A percentile compares a stretch with the other conserved stretches of the same genome.
Conservation (phyloP, 2,329 filamentous ascomycete genomes). For the Bertia moriformis region DNA sequence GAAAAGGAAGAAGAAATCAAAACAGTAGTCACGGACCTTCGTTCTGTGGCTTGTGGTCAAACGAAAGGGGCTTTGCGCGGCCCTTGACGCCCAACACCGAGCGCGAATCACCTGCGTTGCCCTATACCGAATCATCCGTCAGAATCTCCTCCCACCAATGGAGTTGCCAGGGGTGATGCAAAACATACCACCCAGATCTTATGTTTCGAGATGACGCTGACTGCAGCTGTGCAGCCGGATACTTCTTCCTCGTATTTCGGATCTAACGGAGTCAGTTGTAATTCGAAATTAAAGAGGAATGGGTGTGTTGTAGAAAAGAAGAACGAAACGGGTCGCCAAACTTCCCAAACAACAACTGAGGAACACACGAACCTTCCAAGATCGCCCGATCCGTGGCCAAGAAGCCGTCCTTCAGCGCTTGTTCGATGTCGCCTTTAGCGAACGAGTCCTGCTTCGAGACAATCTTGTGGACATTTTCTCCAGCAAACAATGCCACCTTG, state of each 20-base stretch:
- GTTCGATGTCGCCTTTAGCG: slow-evolving; percentile 78
- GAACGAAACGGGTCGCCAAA: not conserved
- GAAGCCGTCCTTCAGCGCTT: slow-evolving; percentile 94
- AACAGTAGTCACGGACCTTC: slow-evolving; percentile 48
- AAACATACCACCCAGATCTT: slow-evolving; percentile 86
- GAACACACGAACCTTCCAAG: slow-evolving; percentile 59
- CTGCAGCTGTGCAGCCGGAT: slow-evolving; percentile 91
- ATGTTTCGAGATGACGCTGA: slow-evolving; percentile 73
- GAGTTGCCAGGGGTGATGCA: slow-evolving; percentile 2
- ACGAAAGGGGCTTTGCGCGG: slow-evolving; percentile 91
- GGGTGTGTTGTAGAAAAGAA: too few species aligned
- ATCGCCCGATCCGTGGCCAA: slow-evolving; percentile 91
- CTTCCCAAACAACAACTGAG: not conserved
- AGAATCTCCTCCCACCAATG: slow-evolving; percentile 4
- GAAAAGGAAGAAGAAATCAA: not conserved
- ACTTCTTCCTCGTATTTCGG: slow-evolving; percentile 95
- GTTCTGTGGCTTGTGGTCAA: slow-evolving; percentile 97
- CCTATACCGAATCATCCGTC: slow-evolving; percentile 37
- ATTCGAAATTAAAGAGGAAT: not conserved
- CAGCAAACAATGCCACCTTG: slow-evolving; percentile 85
- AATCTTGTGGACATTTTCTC: slow-evolving; percentile 86
- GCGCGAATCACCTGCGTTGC: slow-evolving; percentile 91
- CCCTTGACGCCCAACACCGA: slow-evolving; percentile 93
- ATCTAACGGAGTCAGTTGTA: slow-evolving; percentile 38
- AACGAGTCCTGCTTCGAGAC: slow-evolving; percentile 90